These are phyloP conservation scores for Heliocybe sulcata DNA, from an alignment of 1,284 basidiomycete species.

Conservation along the genomic window DNA sequence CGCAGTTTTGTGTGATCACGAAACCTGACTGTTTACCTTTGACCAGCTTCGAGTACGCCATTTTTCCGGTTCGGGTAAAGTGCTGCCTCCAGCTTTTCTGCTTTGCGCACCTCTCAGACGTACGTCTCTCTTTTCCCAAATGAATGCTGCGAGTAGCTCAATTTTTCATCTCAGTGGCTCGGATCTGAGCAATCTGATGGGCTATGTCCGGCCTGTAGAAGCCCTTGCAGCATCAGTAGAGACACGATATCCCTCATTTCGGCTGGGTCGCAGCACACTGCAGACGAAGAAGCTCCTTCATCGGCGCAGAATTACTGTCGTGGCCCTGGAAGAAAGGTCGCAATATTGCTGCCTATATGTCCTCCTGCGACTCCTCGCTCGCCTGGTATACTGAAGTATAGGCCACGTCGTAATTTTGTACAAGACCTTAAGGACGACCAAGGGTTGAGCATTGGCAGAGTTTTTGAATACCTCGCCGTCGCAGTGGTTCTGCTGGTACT, in stretches of 20 bases:
- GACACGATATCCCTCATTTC: neutral
- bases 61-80: neutral
- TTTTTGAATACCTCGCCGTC: neutral
- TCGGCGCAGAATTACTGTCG: too few relatives aligned
- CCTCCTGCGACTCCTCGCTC: neutral
- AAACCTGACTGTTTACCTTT: too few relatives aligned
- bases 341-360: neutral
- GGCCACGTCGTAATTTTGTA: too few relatives aligned
- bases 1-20: neutral
- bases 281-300: too few relatives aligned
- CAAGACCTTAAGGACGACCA: neutral
- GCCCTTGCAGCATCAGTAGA: neutral
- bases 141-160: neutral
- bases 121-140: neutral
- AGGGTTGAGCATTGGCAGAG: neutral
- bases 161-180: neutral
- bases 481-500: neutral
- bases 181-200: neutral
- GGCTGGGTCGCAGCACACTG: neutral
- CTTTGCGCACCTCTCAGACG: neutral
- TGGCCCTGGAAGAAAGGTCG: too few relatives aligned
- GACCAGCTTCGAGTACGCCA: neutral
- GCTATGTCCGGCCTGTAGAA: neutral
- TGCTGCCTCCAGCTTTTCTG: neutral
- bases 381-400: neutral